Evolutionary conservation across 805 yeast genomes (phyloP).

Genomic region (Ascoidea asiatica): DNA sequence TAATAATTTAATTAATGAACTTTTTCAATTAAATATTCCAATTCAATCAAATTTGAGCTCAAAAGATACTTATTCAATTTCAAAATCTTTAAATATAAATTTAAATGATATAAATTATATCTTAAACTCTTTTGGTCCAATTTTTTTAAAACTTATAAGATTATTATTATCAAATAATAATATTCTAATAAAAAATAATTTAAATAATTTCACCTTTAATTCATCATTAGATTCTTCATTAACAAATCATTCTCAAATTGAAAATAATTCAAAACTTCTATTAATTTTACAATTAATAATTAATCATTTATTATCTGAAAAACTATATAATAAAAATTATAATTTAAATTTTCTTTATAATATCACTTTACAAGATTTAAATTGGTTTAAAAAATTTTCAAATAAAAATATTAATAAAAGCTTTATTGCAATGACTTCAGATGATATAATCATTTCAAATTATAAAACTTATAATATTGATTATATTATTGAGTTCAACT

Average conservation of each 20-base stretch:
- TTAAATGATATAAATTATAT: not conserved
- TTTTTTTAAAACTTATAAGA: not conserved
- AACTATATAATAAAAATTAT: too few species aligned
- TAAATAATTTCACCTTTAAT: not conserved
- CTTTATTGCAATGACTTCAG: not conserved
- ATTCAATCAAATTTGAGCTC: not conserved
- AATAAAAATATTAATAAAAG: too few species aligned
- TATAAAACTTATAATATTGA: not conserved
- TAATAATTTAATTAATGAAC: not conserved
- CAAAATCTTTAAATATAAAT: not conserved
- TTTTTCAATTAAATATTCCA: too few species aligned
- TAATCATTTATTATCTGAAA: too few species aligned
- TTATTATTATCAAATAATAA: too few species aligned
- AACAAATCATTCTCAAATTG: not conserved
- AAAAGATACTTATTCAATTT: not conserved
- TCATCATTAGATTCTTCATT: not conserved
- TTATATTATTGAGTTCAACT: not conserved
- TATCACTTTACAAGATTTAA: not conserved
- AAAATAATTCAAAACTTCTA: not conserved
- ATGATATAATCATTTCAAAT: not conserved
- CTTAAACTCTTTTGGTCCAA: not conserved
- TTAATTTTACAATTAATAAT: too few species aligned
- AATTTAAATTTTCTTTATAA: too few species aligned
- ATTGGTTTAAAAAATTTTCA: not conserved
- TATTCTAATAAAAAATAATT: too few species aligned